These are phyloP conservation scores for Fusarium tjaetaba DNA, from an alignment of 2,329 filamentous ascomycete species.

Conservation along the genomic window DNA sequence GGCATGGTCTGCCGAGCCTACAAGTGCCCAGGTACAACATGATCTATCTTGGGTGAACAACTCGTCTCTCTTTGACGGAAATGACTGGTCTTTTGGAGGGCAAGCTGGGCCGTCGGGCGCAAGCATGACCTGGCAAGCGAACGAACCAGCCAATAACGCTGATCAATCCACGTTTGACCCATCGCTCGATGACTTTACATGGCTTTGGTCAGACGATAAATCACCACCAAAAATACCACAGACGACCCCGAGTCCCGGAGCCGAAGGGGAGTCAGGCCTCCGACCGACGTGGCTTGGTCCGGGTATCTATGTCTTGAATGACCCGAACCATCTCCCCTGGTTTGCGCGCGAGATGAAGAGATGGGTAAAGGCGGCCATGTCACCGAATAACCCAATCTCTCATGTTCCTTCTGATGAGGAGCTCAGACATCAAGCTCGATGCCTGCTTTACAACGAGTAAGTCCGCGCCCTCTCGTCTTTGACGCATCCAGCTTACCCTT, in stretches of 20 bases:
- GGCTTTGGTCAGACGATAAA: not conserved
- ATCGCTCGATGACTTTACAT: not conserved
- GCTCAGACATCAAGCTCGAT: constrained; percentile 47
- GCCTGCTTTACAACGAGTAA: constrained; percentile 48
- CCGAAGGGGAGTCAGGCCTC: not conserved
- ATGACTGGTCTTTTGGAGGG: not conserved
- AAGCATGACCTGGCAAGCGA: not conserved
- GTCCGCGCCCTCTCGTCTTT: not conserved
- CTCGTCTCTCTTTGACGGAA: not conserved
- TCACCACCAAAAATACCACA: not conserved
- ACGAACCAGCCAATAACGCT: not conserved
- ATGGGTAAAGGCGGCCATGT: constrained; percentile 46
- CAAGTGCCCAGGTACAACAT: not conserved
- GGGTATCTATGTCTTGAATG: constrained; percentile 37
- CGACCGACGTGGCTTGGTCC: constrained; percentile 30
- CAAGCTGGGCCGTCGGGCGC: not conserved
- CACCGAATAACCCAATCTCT: constrained; percentile 46
- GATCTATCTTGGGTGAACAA: not conserved
- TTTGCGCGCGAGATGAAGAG: constrained; percentile 41
- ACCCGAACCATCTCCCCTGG: constrained; percentile 41
- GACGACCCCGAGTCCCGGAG: not conserved
- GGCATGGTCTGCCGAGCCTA: not conserved
- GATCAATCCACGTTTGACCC: not conserved
- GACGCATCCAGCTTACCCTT: not conserved
- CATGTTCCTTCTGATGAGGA: constrained; percentile 51